Evolutionary conservation across 2,329 filamentous ascomycete genomes (phyloP).

Genomic region (Incumbomyces delicatus): DNA sequence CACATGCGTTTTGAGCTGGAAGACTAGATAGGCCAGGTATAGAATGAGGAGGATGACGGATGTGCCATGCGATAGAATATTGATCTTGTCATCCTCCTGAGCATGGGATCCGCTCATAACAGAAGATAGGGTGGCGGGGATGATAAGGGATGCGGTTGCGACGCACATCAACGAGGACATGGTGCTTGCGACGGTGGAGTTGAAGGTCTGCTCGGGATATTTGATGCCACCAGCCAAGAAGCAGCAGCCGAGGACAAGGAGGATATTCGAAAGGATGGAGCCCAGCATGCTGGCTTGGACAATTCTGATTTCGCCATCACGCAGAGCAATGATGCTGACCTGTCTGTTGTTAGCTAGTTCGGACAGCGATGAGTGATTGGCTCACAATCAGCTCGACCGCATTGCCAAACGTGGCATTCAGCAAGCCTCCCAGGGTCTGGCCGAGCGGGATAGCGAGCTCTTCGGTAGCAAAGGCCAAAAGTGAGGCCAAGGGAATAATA

Average conservation of each 20-base stretch:
- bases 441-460: slow-evolving; percentile 52
- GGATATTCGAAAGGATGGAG: slow-evolving; percentile 86
- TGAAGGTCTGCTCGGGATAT: slow-evolving; percentile 57
- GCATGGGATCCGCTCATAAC: slow-evolving; percentile 37
- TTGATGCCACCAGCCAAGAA: slow-evolving; percentile 65
- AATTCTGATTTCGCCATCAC: slow-evolving; percentile 77
- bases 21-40: slow-evolving; percentile 67
- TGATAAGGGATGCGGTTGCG: slow-evolving; percentile 66
- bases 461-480: slow-evolving; percentile 56
- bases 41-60: slow-evolving; percentile 64
- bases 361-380: slow-evolving; percentile 67
- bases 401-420: slow-evolving; percentile 60
- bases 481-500: slow-evolving; percentile 52
- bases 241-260: slow-evolving; percentile 75
- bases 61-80: slow-evolving; percentile 65
- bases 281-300: slow-evolving; percentile 98
- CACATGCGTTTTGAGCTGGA: slow-evolving; percentile 67
- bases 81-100: slow-evolving; percentile 46
- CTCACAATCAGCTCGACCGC: slow-evolving; percentile 59
- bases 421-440: slow-evolving; percentile 51
- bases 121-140: slow-evolving; percentile 65
- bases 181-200: slow-evolving; percentile 40
- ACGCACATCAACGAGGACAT: slow-evolving; percentile 63
- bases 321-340: slow-evolving; percentile 87
- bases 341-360: slow-evolving; percentile 55